Conservation (phyloP, 257 asterid genomes). For the Ligustrum vulgare region DNA sequence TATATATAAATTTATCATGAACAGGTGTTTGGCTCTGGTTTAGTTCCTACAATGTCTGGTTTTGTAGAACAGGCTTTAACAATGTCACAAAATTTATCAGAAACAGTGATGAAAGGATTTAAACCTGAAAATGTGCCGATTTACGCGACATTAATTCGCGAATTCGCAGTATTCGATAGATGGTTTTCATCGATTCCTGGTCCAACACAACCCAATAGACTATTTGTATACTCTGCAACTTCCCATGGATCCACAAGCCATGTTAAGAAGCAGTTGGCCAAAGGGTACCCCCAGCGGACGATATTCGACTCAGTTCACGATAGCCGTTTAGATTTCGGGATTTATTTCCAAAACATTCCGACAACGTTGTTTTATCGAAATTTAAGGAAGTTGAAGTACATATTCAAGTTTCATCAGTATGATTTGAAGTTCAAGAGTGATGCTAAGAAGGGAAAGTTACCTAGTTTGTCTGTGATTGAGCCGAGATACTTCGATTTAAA, state of each 20-base stretch:
- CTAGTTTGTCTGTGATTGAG: slow-evolving; percentile 67
- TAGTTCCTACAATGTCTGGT: slow-evolving; percentile 76
- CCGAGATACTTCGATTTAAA: slow-evolving; percentile 72
- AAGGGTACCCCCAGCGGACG: slow-evolving; percentile 70
- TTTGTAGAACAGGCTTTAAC: slow-evolving; percentile 69
- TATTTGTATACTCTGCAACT: slow-evolving; percentile 76
- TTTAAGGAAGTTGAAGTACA: slow-evolving; percentile 69
- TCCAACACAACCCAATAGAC: slow-evolving; percentile 83
- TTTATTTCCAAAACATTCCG: slow-evolving; percentile 67
- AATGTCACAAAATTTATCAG: slow-evolving; percentile 45
- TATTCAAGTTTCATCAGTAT: slow-evolving; percentile 57
- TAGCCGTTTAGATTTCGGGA: slow-evolving; percentile 53
- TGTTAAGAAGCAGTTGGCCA: slow-evolving; percentile 48
- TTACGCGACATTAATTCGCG: slow-evolving; percentile 48
- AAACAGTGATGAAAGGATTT: slow-evolving; percentile 76
- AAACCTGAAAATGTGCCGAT: slow-evolving; percentile 54
- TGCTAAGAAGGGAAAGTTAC: slow-evolving; percentile 64
- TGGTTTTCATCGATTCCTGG: slow-evolving; percentile 87
- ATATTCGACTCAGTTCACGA: slow-evolving; percentile 68
- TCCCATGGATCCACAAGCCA: slow-evolving; percentile 81
- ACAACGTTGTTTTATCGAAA: slow-evolving; percentile 64
- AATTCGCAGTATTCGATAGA: slow-evolving; percentile 64
- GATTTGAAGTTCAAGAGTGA: slow-evolving; percentile 64
- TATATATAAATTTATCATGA: neutral
- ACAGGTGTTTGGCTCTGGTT: slow-evolving; percentile 54